Base-by-base conservation (phyloP, 768 basidiomycete species). In the Podaxis sp. region DNA sequence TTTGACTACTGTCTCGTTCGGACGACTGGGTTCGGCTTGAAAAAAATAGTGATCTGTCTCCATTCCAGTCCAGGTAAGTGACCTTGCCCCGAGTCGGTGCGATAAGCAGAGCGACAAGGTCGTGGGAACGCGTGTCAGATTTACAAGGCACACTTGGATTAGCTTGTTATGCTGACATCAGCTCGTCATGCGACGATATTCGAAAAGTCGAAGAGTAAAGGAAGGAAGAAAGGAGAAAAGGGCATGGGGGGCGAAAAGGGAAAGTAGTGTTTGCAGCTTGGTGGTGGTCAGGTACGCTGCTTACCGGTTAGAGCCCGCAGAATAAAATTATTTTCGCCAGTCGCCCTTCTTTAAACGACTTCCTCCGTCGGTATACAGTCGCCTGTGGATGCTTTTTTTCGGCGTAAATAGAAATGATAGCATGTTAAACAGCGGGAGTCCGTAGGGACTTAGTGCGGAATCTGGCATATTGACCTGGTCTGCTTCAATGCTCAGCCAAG, bases 381-480 rank as follows among this genome's bases (percentile, higher is more conserved):
- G 33, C 33, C 44, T 46, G 20, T 46, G 20, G 44, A 46, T 2
- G 7, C 2, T 28, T 28, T 28, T 11, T 50, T 28, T 50, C 22
- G 4, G 49, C 22, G 20, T 24, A 4, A 50, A 50, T 10, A 1
- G 8, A 33, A 3, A 11, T 12, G 7, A 50, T 12, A 10, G 12
- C 22, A 50, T 7, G 12, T 11, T 15, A n/a, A 38, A 10, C 24
- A 20, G 24, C 15, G 54, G 38, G 17, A 56, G 54, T 22, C 54
- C 54, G 54, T 26, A 5, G 54, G 54, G 54, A 56, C 22, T 56
- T 56, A 56, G 54, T 56, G 54, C 54, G 54, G 54, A 10, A 28
- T 50, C 49, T 12, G 12, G 49, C 49, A 8, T 50, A 28, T 50
- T 15, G 49, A 24, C 12, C 49, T 28, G 24, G 20, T 7, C 20